Percentiles rank a stretch among this genome's conserved stretches.
These are phyloP conservation scores for Xenosphaeropsis pyriputrescens DNA, from an alignment of 2,329 filamentous ascomycete species.

Conservation along the genomic window DNA sequence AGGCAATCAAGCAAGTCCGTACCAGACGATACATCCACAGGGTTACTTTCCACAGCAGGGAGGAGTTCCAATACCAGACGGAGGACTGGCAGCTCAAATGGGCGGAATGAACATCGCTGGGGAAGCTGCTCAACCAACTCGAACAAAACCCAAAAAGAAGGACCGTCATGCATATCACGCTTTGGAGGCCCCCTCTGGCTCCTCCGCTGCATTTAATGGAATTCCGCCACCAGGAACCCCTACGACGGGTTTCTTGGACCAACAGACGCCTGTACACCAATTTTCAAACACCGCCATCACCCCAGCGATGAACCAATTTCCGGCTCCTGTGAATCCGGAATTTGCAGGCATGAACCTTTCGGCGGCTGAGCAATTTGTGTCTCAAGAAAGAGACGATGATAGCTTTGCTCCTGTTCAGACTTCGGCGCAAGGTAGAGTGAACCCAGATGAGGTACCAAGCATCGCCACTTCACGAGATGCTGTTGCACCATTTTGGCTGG, in stretches of 20 bases:
- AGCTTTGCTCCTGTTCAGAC: slow-evolving; percentile 35
- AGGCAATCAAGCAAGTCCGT: slow-evolving; percentile 3
- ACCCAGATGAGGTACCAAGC: slow-evolving; percentile 86
- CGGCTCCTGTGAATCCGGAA: slow-evolving; percentile 36
- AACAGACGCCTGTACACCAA: slow-evolving; percentile 26
- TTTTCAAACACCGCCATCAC: slow-evolving; percentile 29
- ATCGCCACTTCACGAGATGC: slow-evolving; percentile 74
- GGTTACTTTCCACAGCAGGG: slow-evolving; percentile 16
- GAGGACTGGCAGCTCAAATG: slow-evolving; percentile 56
- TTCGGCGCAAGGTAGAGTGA: slow-evolving; percentile 60
- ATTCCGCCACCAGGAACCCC: slow-evolving; percentile 43
- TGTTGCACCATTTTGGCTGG: slow-evolving; percentile 71
- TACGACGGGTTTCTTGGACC: slow-evolving; percentile 41
- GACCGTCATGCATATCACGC: slow-evolving; percentile 86
- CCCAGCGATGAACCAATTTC: slow-evolving; percentile 41
- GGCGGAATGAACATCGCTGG: slow-evolving; percentile 53
- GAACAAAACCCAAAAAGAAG: slow-evolving; percentile 68
- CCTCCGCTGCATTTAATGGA: slow-evolving; percentile 55
- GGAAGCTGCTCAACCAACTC: slow-evolving; percentile 32
- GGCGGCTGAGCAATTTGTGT: slow-evolving; percentile 29
- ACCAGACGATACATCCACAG: slow-evolving; percentile 16
- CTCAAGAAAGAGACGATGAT: slow-evolving; percentile 24
- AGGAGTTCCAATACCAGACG: slow-evolving; percentile 25
- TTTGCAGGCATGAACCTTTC: slow-evolving; percentile 29
- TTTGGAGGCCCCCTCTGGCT: slow-evolving; percentile 56